Evolutionary conservation across 371 early-diverging fungal genomes (phyloP), one percentile per base, ranked within the genome.

Genomic region (Thermomucor indicae-seudaticae): DNA sequence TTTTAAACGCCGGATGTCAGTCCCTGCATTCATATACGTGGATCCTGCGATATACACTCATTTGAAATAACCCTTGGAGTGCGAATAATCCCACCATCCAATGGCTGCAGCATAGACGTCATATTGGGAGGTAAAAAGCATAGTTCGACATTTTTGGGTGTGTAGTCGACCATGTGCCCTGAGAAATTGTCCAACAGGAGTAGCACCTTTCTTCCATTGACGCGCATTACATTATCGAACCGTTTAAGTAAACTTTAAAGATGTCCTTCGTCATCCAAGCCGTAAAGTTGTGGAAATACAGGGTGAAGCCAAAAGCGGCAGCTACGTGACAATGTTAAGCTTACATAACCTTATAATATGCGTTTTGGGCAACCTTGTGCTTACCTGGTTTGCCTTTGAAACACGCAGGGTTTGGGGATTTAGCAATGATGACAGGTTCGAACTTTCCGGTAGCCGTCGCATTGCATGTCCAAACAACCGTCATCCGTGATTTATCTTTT

Each of bases 41-140:
- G 32, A 10, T 10, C 14, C 7, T 14, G 32, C 10, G 7, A 29
- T 28, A 24, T 29, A 44, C 4, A 28, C 45, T 28, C 43, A 50
- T 32, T 28, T 22, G 48, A 49, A 60, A 32, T 50, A 44, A 24
- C 31, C 35, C 47, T 65, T 65, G 14, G 60, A 65, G 0, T 22
- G 5, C 17, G 17, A 25, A 65, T 65, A 30, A 60, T 57, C 3
- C 56, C 55, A 6, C 52, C 53, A 55, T 65, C 61, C 12, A 65
- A 11, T 22, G 55, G 57, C 45, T 66, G 59, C 3, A 54, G 25
- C 29, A 44, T 51, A 2, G 62, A 58, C 4, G 59, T 62, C 0
- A 47, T 57, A 39, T 66, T 61, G 20, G 59, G 55, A 7, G 60
- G 67, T 0, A 62, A 41, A 32, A 49, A 62, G 24, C 49, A 16